phyloP scores from a whole-genome alignment of 345 rosid species.

The Hirschfeldia incana region DNA sequence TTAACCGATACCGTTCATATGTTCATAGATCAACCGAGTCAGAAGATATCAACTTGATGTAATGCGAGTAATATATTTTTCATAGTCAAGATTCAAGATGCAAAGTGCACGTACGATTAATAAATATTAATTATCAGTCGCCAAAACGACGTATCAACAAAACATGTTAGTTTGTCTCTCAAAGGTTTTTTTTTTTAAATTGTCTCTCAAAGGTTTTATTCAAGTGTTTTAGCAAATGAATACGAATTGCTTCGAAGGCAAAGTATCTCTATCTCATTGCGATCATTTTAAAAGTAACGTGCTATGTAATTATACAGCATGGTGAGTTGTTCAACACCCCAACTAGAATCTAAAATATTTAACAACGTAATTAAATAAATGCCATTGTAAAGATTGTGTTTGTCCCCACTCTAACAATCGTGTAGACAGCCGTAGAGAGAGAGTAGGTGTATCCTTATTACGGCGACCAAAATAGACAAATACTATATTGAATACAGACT shows the following conservation, averaged over 20 bases:
- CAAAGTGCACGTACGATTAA: conserved; percentile 32
- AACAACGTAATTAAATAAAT: conserved; percentile 9
- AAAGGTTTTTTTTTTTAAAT: not conserved
- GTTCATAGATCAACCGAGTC: not conserved
- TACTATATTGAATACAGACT: conserved; percentile 15
- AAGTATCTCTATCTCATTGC: conserved; percentile 18
- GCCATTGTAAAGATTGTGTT: conserved; percentile 44
- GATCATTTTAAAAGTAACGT: conserved; percentile 2
- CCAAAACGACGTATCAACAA: conserved; percentile 20
- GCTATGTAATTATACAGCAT: conserved; percentile 20
- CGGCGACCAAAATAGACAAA: conserved; percentile 30
- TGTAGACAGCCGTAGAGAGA: conserved; percentile 27
- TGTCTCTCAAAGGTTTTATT: conserved; percentile 1
- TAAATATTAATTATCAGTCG: not conserved
- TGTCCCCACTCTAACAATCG: conserved; percentile 38
- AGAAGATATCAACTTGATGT: conserved; percentile 3
- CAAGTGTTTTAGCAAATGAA: not conserved
- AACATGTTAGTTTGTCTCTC: conserved; percentile 15
- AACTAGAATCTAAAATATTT: conserved; percentile 26
- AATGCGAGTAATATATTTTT: not conserved
- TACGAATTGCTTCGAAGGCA: conserved; percentile 21
- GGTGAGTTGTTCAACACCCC: conserved; percentile 51
- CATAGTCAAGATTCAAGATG: not conserved
- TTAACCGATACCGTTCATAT: not conserved
- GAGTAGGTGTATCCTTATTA: conserved; percentile 22